Evolutionary conservation across 2,329 filamentous ascomycete species (phyloP).

Genomic region (Mariannaea sp.): DNA sequence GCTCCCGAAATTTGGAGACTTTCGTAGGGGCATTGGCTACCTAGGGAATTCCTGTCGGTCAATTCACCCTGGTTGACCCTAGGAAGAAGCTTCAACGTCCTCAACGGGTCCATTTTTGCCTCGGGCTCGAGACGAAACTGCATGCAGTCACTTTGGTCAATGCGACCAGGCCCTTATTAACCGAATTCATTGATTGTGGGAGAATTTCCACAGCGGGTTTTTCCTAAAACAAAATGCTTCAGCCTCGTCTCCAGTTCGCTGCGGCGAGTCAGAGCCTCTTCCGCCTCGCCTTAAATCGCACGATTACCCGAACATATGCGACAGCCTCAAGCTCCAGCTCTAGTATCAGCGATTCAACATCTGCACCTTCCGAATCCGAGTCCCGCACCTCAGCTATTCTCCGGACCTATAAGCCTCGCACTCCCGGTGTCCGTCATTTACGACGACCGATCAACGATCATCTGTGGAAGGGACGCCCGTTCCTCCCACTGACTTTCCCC

Average conservation of each 20-base stretch:
- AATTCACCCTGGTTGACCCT: constrained; percentile 15
- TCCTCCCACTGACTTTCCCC: constrained; percentile 80
- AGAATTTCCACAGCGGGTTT: neutral
- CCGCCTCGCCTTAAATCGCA: constrained; percentile 36
- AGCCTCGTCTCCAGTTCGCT: constrained; percentile 38
- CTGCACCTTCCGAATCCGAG: constrained; percentile 27
- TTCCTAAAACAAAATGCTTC: constrained; percentile 41
- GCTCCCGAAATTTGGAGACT: constrained; percentile 11
- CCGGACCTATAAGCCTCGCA: constrained; percentile 90
- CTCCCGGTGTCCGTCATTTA: constrained; percentile 89
- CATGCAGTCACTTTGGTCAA: constrained; percentile 16
- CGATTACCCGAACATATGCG: constrained; percentile 40
- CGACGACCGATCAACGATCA: constrained; percentile 94
- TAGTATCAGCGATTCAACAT: constrained; percentile 31
- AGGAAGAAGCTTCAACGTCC: constrained; percentile 16
- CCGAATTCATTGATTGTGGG: neutral
- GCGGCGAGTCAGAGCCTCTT: constrained; percentile 38
- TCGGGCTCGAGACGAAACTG: constrained; percentile 24
- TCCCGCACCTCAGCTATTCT: constrained; percentile 54
- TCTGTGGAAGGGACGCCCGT: constrained; percentile 90
- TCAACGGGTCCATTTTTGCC: constrained; percentile 20
- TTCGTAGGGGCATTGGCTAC: constrained; percentile 16
- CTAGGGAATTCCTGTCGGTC: constrained; percentile 12
- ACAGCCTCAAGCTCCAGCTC: constrained; percentile 28
- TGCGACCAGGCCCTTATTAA: constrained; percentile 21